Percentiles rank a stretch among this genome's conserved stretches.
Conservation (phyloP, 2,329 filamentous ascomycete genomes). For the Fusarium nematophilum region DNA sequence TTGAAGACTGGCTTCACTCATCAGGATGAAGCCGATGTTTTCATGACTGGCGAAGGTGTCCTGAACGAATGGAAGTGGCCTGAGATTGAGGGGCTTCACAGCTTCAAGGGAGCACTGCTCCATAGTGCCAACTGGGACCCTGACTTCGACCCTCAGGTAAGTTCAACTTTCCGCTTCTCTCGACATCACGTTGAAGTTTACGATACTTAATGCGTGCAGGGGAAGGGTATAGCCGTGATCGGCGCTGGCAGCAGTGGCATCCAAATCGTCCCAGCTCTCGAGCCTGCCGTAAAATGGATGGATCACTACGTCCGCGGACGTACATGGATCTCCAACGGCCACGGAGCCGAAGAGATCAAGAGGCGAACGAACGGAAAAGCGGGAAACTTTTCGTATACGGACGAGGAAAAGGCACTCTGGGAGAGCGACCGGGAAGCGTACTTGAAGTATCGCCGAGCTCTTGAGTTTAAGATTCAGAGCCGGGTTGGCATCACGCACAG, state of each 20-base stretch:
- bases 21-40: conserved; percentile 39
- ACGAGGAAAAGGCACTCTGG: too few species aligned
- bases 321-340: conserved; percentile 7
- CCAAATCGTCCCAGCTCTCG: conserved; percentile 45
- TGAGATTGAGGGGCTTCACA: conserved; percentile 56
- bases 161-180: too few species aligned
- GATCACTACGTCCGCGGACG: conserved; percentile 2
- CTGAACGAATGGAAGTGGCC: conserved; percentile 62
- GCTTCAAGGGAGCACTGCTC: conserved; percentile 57
- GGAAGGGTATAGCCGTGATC: conserved; percentile 48
- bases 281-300: not conserved
- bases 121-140: conserved; percentile 58
- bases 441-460: too few species aligned
- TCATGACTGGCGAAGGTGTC: conserved; percentile 63
- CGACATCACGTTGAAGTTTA: too few species aligned
- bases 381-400: too few species aligned
- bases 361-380: not conserved
- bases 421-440: too few species aligned
- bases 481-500: too few species aligned
- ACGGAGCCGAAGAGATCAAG: not conserved
- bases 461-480: too few species aligned
- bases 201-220: too few species aligned
- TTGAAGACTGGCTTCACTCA: not conserved
- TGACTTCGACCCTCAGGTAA: conserved; percentile 22
- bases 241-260: conserved; percentile 48